Evolutionary conservation across 257 asterid genomes (phyloP), one percentile per base, ranked within the genome.

Genomic region (Coffea canephora): DNA sequence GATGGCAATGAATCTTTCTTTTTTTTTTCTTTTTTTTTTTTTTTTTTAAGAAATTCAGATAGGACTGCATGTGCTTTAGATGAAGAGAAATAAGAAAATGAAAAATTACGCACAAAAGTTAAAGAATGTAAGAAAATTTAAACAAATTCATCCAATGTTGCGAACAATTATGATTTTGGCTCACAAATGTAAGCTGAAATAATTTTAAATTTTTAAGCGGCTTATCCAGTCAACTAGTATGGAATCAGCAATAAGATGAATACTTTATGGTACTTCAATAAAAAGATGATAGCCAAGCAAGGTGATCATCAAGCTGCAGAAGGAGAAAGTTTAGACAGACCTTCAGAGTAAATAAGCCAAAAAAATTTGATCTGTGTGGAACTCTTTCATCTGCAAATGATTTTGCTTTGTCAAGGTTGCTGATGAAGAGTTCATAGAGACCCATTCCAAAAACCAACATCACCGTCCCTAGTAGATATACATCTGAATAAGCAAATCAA

Each of bases 381-480:
- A 45, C 45, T 77, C 52, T 86, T 72, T 90, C 98, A 15, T 90
- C 89, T 0, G 93, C 81, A 78, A 73, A 62, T 77, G 91, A 84
- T 82, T 88, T 87, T 21, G 82, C 83, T 77, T 89, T 91, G 79
- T 93, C 98, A 34, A 95, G 96, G 82, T 93, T 95, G 83, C 98
- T 95, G 87, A 95, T 95, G 91, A 95, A 95, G 69, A 95, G 97
- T 89, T 95, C 99, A 76, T 95, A 95, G 4, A 95, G 96, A 67
- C 99, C 98, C 97, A 91, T 91, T 54, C 98, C 99, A 43, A 95
- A 95, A 18, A 95, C 98, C 87, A 95, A 46, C 99, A 95, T 95
- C 86, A 95, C 99, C 62, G 99, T 95, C 76, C 99, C 99, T 65
- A 95, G 84, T 48, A 95, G 90, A 83, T 95, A 95, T 55, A 93